Base-by-base conservation (phyloP, 2,329 filamentous ascomycete genomes). In the Phoma herbarum region DNA sequence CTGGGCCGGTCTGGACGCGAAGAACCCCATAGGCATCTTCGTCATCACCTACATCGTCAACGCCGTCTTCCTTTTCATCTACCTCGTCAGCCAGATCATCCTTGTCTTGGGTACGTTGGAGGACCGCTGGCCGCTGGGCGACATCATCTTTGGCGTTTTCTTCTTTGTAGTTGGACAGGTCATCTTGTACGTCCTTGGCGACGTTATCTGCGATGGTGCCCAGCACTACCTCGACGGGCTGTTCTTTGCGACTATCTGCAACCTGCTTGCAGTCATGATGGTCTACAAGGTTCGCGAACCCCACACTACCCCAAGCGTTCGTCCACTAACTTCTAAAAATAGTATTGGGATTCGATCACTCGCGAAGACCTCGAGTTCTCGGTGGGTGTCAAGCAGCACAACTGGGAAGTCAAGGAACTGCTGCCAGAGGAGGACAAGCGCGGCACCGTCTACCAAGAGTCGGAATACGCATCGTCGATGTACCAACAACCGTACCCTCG, bases 341-440 rank as follows among this genome's bases (percentile, higher is more conserved):
- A 95, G 93, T 99, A 96, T 83, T 99, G 95, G 95, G 95, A 99
- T 75, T 97, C 93, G 16, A 99, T 99, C 78, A 99, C 95, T 22
- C 93, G 91, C 74, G 95, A 99, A 80, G 95, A 99, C 77, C 89
- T 99, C 66, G 95, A 99, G 77, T 99, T 99, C 79, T 97, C 93
- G 2, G 95, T 99, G 48, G 94, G 94, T 65, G 92, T 92, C 59
- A 92, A 94, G 77, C 90, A 92, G 80, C 96, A 97, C 81, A 97
- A 95, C 77, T 99, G 95, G 95, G 95, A 99, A 75, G 90, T 98
- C 75, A 98, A 98, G 82, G 94, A 98, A 63, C 84, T 75, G 6
- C 64, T 92, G 11, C 83, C 95, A 18, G 86, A 89, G 43, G 91
- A 95, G 65, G 92, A 95, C 56, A 91, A 94, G 59, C 88, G 90